Conservation (phyloP, 805 yeast genomes). For the Lachancea nothofagi region DNA sequence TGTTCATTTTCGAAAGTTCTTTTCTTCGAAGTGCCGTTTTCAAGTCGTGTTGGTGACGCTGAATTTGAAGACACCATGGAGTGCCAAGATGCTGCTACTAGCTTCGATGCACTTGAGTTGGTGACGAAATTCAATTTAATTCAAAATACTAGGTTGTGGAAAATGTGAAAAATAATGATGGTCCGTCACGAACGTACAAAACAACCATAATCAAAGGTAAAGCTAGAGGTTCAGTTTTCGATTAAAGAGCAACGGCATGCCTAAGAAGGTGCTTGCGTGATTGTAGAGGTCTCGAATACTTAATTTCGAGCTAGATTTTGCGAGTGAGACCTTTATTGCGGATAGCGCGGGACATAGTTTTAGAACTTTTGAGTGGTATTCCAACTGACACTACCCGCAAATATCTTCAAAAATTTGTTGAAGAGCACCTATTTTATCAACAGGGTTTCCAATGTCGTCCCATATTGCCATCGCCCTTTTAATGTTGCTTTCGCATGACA, state of each 20-base stretch:
- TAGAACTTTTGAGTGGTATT: too few relatives aligned
- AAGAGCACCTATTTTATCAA: constrained; percentile 13
- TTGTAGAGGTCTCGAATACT: too few relatives aligned
- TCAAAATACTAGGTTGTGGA: too few relatives aligned
- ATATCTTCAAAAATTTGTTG: constrained; percentile 6
- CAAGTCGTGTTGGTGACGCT: background rate
- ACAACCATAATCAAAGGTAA: constrained; percentile 1
- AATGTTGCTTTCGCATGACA: constrained; percentile 19
- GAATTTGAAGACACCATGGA: constrained; percentile 6
- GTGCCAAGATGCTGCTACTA: background rate
- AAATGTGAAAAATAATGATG: background rate
- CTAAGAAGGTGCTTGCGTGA: too few relatives aligned
- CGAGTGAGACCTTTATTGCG: too few relatives aligned
- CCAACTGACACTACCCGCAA: background rate
- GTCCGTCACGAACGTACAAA: constrained; percentile 3
- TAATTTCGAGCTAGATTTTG: too few relatives aligned
- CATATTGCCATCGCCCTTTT: constrained; percentile 22
- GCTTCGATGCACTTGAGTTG: background rate
- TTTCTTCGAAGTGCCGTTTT: background rate
- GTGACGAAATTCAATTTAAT: background rate
- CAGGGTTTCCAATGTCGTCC: constrained; percentile 16
- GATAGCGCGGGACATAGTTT: too few relatives aligned
- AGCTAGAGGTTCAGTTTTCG: too few relatives aligned
- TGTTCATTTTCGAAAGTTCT: constrained; percentile 35
- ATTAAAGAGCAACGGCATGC: too few relatives aligned